These are phyloP conservation scores for Aspergillus wentii DNA, from an alignment of 495 filamentous ascomycete species.

Conservation along the genomic window DNA sequence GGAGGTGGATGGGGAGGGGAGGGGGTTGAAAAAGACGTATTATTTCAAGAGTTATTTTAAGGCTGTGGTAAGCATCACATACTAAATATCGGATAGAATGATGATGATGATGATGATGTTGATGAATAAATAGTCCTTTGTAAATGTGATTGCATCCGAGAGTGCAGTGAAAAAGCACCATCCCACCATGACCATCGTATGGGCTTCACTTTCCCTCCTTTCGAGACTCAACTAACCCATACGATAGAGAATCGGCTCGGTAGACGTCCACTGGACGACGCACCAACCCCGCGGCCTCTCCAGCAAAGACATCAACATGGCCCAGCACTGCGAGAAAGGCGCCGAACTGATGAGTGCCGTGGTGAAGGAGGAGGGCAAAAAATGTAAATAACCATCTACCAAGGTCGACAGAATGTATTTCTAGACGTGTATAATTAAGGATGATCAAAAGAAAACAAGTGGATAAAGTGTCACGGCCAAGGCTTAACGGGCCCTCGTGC, in stretches of 20 bases:
- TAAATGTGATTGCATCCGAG: conserved; percentile 36
- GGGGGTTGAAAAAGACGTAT: conserved; percentile 39
- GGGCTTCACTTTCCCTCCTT: conserved; percentile 7
- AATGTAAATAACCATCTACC: too few species aligned
- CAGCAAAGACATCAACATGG: conserved; percentile 59
- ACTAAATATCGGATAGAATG: too few species aligned
- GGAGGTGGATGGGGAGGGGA: conserved; percentile 31
- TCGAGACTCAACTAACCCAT: neutral
- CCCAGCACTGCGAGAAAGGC: conserved; percentile 59
- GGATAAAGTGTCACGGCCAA: too few species aligned
- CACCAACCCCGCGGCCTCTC: conserved; percentile 70
- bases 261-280: conserved; percentile 63
- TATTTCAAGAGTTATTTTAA: conserved; percentile 44
- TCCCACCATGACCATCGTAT: conserved; percentile 42
- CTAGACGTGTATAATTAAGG: too few species aligned
- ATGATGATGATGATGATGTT: too few species aligned
- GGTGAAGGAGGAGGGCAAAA: conserved; percentile 28
- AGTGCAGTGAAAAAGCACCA: conserved; percentile 42
- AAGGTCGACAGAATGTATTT: too few species aligned
- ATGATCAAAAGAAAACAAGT: too few species aligned
- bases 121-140: conserved; percentile 24
- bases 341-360: conserved; percentile 37
- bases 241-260: conserved; percentile 36
- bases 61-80: conserved; percentile 28
- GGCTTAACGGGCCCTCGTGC: too few species aligned